Evolutionary conservation across 306 rosid genomes (phyloP).

Genomic region (Amphicarpaea edgeworthii): DNA sequence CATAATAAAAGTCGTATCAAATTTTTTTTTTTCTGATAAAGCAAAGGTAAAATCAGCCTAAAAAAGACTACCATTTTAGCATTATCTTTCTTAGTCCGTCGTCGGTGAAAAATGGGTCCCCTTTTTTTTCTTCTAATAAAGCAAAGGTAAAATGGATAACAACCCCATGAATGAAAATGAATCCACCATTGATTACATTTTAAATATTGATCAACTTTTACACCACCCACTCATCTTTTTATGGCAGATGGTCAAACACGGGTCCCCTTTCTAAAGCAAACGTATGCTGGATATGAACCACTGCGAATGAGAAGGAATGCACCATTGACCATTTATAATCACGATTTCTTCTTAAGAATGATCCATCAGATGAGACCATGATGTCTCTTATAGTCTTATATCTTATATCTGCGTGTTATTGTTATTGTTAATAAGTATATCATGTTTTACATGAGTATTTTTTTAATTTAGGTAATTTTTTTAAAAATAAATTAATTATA

Average conservation of each 20-base stretch:
- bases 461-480: too few species aligned
- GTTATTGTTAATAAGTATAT: neutral
- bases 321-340: slow-evolving; percentile 26
- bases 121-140: slow-evolving; percentile 15
- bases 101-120: slow-evolving; percentile 57
- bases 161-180: slow-evolving; percentile 7
- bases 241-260: slow-evolving; percentile 49
- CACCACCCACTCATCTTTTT: slow-evolving; percentile 47
- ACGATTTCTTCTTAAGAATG: neutral
- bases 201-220: slow-evolving; percentile 31
- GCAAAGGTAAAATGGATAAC: slow-evolving; percentile 22
- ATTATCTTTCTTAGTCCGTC: slow-evolving; percentile 40
- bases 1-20: too few species aligned
- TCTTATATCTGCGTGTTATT: too few species aligned
- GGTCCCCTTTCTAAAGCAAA: slow-evolving; percentile 37
- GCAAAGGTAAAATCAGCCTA: too few species aligned
- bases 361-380: too few species aligned
- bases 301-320: neutral
- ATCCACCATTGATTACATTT: slow-evolving; percentile 41
- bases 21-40: too few species aligned
- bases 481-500: too few species aligned
- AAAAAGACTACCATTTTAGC: too few species aligned
- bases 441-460: neutral
- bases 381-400: too few species aligned
- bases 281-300: neutral